These are phyloP conservation scores for Lachnellula cervina DNA, from an alignment of 2,329 filamentous ascomycete genomes.

Conservation along the genomic window DNA sequence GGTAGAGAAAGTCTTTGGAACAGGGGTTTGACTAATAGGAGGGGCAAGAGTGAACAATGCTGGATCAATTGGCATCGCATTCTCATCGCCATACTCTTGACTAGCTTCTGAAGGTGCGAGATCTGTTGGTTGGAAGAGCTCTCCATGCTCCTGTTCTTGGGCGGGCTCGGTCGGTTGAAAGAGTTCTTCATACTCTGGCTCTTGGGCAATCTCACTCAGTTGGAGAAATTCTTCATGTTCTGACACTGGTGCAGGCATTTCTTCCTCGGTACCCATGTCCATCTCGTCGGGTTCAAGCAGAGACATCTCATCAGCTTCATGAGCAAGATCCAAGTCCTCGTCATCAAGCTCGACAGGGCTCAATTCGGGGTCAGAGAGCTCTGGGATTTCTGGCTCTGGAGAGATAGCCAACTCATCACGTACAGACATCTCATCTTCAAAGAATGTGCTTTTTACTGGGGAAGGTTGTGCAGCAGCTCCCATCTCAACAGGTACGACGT, in stretches of 20 bases:
- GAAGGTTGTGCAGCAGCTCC: slow-evolving; percentile 14
- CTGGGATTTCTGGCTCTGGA: slow-evolving; percentile 32
- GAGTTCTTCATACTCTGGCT: not conserved
- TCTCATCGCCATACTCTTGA: slow-evolving; percentile 64
- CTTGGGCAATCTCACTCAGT: not conserved
- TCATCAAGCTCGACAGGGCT: slow-evolving; percentile 45
- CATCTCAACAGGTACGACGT: not conserved
- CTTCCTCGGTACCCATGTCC: not conserved
- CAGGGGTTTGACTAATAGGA: slow-evolving; percentile 1
- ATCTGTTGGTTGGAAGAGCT: slow-evolving; percentile 29
- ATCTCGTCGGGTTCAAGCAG: slow-evolving; percentile 40
- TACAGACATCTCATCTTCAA: slow-evolving; percentile 57
- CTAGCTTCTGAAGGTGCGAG: slow-evolving; percentile 55
- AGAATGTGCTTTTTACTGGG: slow-evolving; percentile 46
- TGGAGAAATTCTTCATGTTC: not conserved
- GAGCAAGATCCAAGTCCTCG: slow-evolving; percentile 53
- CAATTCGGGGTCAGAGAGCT: slow-evolving; percentile 34
- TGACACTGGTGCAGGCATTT: not conserved
- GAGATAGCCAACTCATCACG: slow-evolving; percentile 36
- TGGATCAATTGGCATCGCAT: slow-evolving; percentile 52
- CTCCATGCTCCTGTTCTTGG: not conserved
- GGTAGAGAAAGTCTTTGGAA: slow-evolving; percentile 16
- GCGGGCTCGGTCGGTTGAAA: not conserved
- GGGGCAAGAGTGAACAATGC: slow-evolving; percentile 32
- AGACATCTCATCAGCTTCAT: slow-evolving; percentile 58